A percentile compares a stretch with the other conserved stretches of the same genome.
phyloP scores from a whole-genome alignment of 306 rosid genomes.

The Cicer chorassanicum region DNA sequence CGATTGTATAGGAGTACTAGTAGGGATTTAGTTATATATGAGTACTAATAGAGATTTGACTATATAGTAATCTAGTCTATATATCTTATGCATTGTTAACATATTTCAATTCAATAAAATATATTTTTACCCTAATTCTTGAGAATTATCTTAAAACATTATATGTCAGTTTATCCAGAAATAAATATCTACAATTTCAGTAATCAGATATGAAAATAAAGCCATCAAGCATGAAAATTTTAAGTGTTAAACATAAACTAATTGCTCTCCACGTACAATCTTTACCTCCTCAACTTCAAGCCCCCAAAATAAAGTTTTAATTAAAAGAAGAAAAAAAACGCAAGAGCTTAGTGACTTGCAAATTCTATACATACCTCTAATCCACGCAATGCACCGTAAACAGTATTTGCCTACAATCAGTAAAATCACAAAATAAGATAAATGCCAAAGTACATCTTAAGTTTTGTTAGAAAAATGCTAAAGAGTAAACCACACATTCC shows the following conservation, averaged over 20 bases:
- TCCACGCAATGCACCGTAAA: conserved; percentile 60
- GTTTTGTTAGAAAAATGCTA: neutral
- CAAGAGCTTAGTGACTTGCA: conserved; percentile 21
- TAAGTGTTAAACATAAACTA: conserved; percentile 34
- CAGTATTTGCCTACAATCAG: conserved; percentile 54
- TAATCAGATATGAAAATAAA: conserved; percentile 10
- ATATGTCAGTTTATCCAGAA: conserved; percentile 9
- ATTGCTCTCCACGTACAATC: neutral
- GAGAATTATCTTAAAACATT: too few species aligned
- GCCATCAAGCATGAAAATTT: conserved; percentile 29
- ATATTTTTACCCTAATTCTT: too few species aligned
- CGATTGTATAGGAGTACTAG: too few species aligned
- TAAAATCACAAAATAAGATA: conserved; percentile 34
- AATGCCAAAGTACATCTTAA: conserved; percentile 3
- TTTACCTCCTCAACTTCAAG: conserved; percentile 7
- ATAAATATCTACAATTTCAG: conserved; percentile 24
- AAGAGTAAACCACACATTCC: conserved; percentile 16
- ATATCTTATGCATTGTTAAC: too few species aligned
- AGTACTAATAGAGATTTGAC: too few species aligned
- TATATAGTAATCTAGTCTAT: too few species aligned
- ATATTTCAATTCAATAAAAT: too few species aligned
- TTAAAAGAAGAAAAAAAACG: neutral
- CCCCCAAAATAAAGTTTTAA: too few species aligned
- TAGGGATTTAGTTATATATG: too few species aligned
- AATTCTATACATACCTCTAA: conserved; percentile 52